Percentiles rank a stretch among this genome's conserved stretches.
phyloP scores from a whole-genome alignment of 1,284 basidiomycete genomes.

The Malassezia nana region DNA sequence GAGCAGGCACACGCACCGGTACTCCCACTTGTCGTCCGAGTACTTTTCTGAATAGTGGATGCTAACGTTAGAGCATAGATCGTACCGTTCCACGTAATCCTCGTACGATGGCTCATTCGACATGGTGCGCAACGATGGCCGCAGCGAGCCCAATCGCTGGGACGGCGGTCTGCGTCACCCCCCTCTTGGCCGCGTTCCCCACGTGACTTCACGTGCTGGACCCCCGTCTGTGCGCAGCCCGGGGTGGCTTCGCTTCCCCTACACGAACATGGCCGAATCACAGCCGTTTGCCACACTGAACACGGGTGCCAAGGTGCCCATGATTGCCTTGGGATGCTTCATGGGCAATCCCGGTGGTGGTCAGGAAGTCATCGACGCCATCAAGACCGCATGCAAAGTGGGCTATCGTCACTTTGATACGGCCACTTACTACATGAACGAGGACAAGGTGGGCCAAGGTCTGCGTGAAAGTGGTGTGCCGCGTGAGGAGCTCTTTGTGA shows the following conservation, averaged over 20 bases:
- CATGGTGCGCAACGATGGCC: slow-evolving; percentile 5
- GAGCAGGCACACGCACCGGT: slow-evolving; percentile 51
- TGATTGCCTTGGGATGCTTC: slow-evolving; percentile 34
- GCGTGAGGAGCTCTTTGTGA: slow-evolving; percentile 71
- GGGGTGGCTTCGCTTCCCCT: neutral
- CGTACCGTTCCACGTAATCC: slow-evolving; percentile 41
- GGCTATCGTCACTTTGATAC: slow-evolving; percentile 38
- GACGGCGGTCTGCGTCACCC: neutral
- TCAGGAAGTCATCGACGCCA: slow-evolving; percentile 12
- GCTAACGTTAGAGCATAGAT: slow-evolving; percentile 12
- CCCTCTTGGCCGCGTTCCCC: neutral
- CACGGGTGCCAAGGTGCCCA: slow-evolving; percentile 28
- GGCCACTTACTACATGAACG: slow-evolving; percentile 54
- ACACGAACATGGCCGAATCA: neutral
- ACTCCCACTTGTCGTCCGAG: slow-evolving; percentile 55
- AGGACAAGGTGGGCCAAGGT: slow-evolving; percentile 72
- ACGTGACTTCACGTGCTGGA: neutral
- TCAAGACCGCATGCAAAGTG: slow-evolving; percentile 18
- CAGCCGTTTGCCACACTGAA: slow-evolving; percentile 19
- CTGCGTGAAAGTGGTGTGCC: slow-evolving; percentile 63
- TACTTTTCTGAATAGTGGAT: slow-evolving; percentile 50
- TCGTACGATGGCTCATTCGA: slow-evolving; percentile 37
- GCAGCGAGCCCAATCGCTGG: neutral
- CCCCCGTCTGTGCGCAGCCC: neutral
- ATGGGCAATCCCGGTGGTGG: slow-evolving; percentile 22